These are phyloP conservation scores for Wallacemonas sp. DNA, from an alignment of 208 protist species.

Conservation along the genomic window DNA sequence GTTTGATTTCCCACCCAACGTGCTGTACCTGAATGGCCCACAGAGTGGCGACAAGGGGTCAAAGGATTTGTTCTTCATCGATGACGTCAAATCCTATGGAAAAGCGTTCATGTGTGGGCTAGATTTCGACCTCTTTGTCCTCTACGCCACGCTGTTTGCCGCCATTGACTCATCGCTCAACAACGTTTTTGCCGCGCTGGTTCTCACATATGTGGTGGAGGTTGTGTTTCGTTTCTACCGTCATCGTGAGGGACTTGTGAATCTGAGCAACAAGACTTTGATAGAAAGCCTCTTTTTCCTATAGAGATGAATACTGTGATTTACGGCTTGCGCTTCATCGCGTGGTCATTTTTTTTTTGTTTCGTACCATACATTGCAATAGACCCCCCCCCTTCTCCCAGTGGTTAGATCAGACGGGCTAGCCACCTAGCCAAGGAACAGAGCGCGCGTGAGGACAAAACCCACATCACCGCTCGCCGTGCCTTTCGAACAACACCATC, in stretches of 20 bases:
- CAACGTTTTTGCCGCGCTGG: conserved; percentile 63
- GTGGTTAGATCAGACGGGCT: no score
- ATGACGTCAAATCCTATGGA: conserved; percentile 56
- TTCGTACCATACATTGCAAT: no score
- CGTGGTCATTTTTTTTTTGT: background rate
- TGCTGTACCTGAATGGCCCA: conserved; percentile 84
- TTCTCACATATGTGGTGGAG: conserved; percentile 66
- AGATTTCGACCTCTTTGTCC: conserved; percentile 74
- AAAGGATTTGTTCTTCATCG: conserved; percentile 87
- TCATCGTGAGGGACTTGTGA: conserved; percentile 51
- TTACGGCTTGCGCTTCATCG: background rate
- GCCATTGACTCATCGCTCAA: conserved; percentile 60
- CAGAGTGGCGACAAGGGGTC: conserved; percentile 60
- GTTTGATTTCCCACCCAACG: conserved; percentile 72
- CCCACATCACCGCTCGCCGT: no score
- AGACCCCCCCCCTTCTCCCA: no score
- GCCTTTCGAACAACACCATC: no score
- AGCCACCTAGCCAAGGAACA: no score
- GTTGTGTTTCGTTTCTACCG: conserved; percentile 58
- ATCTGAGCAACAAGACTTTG: conserved; percentile 78
- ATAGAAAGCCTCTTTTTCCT: conserved; percentile 84
- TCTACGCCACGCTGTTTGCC: conserved; percentile 71
- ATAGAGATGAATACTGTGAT: conserved; percentile 20
- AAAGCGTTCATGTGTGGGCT: conserved; percentile 69
- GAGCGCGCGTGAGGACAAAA: no score